Evolutionary conservation across 2,329 filamentous ascomycete species (phyloP).

Genomic region (Fusarium setosum): DNA sequence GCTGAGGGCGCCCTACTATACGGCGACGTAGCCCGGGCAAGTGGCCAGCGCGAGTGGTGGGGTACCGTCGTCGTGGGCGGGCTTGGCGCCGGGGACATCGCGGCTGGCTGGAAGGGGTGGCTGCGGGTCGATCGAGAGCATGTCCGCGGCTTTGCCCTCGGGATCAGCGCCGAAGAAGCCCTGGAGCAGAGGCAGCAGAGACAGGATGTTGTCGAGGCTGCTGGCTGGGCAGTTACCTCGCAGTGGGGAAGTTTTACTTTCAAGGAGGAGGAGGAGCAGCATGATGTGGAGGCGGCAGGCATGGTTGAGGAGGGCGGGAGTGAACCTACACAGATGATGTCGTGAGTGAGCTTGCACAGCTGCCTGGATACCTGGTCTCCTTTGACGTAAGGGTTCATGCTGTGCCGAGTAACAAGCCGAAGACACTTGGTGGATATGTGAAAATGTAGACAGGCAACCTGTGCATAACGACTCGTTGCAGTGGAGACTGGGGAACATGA

Average conservation of each 20-base stretch:
- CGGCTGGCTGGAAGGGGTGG: slow-evolving; percentile 60
- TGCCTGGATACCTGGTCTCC: no score
- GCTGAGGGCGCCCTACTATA: slow-evolving; percentile 64
- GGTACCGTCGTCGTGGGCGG: slow-evolving; percentile 66
- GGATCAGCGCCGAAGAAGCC: slow-evolving; percentile 58
- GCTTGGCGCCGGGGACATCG: slow-evolving; percentile 47
- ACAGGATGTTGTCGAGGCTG: slow-evolving; percentile 53
- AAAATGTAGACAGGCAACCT: background rate
- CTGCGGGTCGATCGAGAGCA: slow-evolving; percentile 59
- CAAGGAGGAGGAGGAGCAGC: slow-evolving; percentile 27
- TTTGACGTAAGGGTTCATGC: slow-evolving; percentile 12
- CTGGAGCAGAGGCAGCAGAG: slow-evolving; percentile 53
- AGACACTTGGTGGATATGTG: background rate
- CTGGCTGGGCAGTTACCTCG: slow-evolving; percentile 60
- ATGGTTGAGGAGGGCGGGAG: background rate
- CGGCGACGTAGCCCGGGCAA: slow-evolving; percentile 51
- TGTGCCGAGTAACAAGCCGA: background rate
- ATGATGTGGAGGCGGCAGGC: slow-evolving; percentile 1
- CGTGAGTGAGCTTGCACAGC: background rate
- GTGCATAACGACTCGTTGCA: slow-evolving; percentile 1
- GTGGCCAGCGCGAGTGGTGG: slow-evolving; percentile 64
- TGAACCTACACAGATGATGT: background rate
- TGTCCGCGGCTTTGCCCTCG: slow-evolving; percentile 52
- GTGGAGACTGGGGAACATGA: background rate
- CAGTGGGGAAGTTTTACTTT: slow-evolving; percentile 63